Percentiles rank a stretch among this genome's conserved stretches.
These are phyloP conservation scores for Ceratocystis harringtonii DNA, from an alignment of 2,329 filamentous ascomycete genomes.

Conservation along the genomic window DNA sequence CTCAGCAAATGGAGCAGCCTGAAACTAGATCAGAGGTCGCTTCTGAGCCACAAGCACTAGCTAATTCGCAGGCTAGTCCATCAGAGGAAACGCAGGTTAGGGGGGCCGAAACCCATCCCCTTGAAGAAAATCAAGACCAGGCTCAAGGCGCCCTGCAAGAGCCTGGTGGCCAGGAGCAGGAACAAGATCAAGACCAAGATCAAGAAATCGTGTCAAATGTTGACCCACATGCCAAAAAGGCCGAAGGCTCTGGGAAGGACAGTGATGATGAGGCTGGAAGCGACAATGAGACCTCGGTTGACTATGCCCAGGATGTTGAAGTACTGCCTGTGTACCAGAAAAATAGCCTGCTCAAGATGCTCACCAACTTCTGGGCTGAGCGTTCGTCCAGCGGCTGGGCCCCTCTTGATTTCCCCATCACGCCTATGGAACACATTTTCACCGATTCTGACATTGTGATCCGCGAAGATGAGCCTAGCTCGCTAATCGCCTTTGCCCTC, in stretches of 20 bases:
- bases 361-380: conserved; percentile 97
- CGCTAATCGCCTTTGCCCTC: conserved; percentile 82
- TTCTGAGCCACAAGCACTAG: conserved; percentile 17
- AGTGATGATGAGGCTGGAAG: conserved; percentile 57
- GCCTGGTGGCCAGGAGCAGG: conserved; percentile 18
- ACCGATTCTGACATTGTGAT: conserved; percentile 95
- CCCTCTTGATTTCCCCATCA: conserved; percentile 80
- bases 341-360: conserved; percentile 82
- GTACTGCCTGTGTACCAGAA: conserved; percentile 88
- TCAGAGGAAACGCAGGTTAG: background rate
- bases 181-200: conserved; percentile 18
- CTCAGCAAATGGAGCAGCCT: background rate
- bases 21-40: conserved; percentile 3
- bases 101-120: conserved; percentile 15
- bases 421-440: conserved; percentile 82
- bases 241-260: conserved; percentile 35
- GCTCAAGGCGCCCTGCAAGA: conserved; percentile 15
- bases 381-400: conserved; percentile 91
- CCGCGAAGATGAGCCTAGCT: conserved; percentile 91
- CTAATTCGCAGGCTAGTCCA: conserved; percentile 11
- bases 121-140: conserved; percentile 21
- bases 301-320: conserved; percentile 35
- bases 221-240: conserved; percentile 23
- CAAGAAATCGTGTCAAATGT: background rate
- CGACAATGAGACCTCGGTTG: conserved; percentile 54